Evolutionary conservation across 2,329 filamentous ascomycete genomes (phyloP).

Genomic region (Calonectria naviculata): DNA sequence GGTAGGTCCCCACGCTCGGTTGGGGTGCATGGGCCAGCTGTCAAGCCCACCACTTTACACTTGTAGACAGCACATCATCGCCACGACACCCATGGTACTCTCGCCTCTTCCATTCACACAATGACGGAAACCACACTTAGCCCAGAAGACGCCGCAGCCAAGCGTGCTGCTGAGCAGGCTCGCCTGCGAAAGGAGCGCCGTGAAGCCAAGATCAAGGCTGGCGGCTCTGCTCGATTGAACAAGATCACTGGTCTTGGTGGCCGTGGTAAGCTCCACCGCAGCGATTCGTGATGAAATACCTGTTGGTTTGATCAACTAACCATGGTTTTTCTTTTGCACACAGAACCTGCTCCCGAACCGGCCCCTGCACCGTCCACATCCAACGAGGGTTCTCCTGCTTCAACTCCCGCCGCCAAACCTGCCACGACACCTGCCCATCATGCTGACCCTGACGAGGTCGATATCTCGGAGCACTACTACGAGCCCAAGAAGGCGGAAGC

Average conservation of each 20-base stretch:
- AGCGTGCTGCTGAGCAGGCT: conserved; percentile 71
- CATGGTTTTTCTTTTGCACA: background rate
- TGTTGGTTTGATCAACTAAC: conserved; percentile 1
- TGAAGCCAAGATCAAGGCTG: conserved; percentile 81
- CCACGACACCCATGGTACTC: conserved; percentile 8
- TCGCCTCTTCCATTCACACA: background rate
- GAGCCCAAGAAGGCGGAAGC: conserved; percentile 57
- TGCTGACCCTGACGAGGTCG: conserved; percentile 79
- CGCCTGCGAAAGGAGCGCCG: conserved; percentile 82
- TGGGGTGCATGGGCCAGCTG: conserved; percentile 15
- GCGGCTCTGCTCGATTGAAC: conserved; percentile 76
- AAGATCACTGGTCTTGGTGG: conserved; percentile 78
- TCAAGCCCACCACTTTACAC: conserved; percentile 12
- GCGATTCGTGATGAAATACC: background rate
- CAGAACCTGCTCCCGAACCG: conserved; percentile 21
- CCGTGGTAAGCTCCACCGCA: conserved; percentile 41
- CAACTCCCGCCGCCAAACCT: conserved; percentile 42
- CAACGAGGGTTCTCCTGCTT: conserved; percentile 45
- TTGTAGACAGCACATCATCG: conserved; percentile 16
- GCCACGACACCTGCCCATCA: conserved; percentile 50
- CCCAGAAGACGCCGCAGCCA: conserved; percentile 58
- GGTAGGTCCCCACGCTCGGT: background rate
- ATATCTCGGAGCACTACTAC: conserved; percentile 82
- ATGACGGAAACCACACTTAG: conserved; percentile 55
- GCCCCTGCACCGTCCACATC: conserved; percentile 15